Conservation (phyloP, 331 rosid species). For the Quercus phellos region DNA sequence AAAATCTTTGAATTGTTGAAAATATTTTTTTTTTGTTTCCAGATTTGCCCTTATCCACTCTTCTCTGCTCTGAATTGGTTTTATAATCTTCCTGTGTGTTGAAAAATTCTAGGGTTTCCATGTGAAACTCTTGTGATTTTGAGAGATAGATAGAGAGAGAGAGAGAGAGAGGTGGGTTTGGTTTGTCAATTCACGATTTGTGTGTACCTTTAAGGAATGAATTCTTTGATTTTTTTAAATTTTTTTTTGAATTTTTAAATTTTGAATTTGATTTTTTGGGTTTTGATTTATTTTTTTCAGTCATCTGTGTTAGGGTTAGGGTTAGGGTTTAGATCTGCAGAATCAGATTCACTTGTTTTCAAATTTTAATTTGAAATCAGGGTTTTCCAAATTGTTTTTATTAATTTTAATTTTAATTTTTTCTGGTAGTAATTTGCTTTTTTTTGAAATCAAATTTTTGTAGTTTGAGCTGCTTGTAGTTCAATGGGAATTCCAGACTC, state of each 20-base stretch:
- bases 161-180: slow-evolving; percentile 25
- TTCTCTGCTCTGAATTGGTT: not conserved
- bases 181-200: slow-evolving; percentile 28
- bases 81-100: not conserved
- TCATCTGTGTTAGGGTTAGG: slow-evolving; percentile 22
- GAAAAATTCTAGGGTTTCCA: not conserved
- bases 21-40: slow-evolving; percentile 24
- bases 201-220: slow-evolving; percentile 13
- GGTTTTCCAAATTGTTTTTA: not conserved
- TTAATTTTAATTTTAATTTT: not conserved
- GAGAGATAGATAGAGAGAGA: slow-evolving; percentile 2
- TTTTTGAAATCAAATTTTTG: not conserved
- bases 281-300: not conserved
- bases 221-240: too few relatives aligned
- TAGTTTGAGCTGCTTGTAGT: slow-evolving; percentile 29
- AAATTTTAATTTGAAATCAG: not conserved
- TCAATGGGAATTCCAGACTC: slow-evolving; percentile 10
- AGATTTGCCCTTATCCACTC: slow-evolving; percentile 39
- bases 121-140: slow-evolving; percentile 13
- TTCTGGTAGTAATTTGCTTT: not conserved
- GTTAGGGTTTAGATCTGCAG: slow-evolving; percentile 34
- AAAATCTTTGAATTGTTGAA: slow-evolving; percentile 6
- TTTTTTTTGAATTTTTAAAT: too few relatives aligned
- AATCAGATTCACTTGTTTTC: slow-evolving; percentile 8
- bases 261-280: too few relatives aligned